A percentile compares a stretch with the other conserved stretches of the same genome.
Conservation (phyloP, 768 basidiomycete genomes). For the Tubosaeta sp. region DNA sequence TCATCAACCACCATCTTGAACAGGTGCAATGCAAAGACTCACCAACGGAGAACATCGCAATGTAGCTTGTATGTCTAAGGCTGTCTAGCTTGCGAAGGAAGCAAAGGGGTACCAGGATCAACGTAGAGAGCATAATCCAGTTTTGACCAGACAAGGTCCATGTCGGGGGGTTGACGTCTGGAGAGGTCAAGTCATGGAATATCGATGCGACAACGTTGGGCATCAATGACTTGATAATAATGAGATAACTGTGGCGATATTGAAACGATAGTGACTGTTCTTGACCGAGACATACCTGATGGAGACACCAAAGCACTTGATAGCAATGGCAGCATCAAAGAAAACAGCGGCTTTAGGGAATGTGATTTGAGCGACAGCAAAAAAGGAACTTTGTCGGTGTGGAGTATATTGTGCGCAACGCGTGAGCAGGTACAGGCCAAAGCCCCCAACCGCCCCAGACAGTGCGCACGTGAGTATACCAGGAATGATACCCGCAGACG, state of each 20-base stretch:
- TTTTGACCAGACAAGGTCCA: slow-evolving; percentile 75
- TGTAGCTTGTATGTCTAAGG: slow-evolving; percentile 85
- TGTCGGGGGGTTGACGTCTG: slow-evolving; percentile 58
- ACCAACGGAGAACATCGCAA: slow-evolving; percentile 89
- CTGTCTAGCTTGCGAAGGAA: slow-evolving; percentile 84
- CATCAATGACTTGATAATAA: slow-evolving; percentile 90
- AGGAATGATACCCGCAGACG: slow-evolving; percentile 84
- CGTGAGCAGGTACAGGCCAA: slow-evolving; percentile 88
- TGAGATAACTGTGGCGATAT: slow-evolving; percentile 59
- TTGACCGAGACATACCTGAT: slow-evolving; percentile 57
- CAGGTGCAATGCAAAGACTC: slow-evolving; percentile 30
- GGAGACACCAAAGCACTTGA: slow-evolving; percentile 96
- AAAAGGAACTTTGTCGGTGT: slow-evolving; percentile 77
- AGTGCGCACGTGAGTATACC: slow-evolving; percentile 85
- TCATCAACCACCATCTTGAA: not conserved
- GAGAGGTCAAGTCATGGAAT: slow-evolving; percentile 71
- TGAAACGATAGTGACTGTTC: not conserved
- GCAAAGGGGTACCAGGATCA: slow-evolving; percentile 71
- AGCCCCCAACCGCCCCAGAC: slow-evolving; percentile 70
- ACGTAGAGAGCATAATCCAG: slow-evolving; percentile 81
- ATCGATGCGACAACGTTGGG: slow-evolving; percentile 84
- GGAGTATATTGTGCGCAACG: slow-evolving; percentile 74
- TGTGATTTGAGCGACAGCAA: slow-evolving; percentile 77
- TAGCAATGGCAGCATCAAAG: slow-evolving; percentile 92
- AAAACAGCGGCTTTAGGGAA: slow-evolving; percentile 85